phyloP scores from a whole-genome alignment of 2,329 filamentous ascomycete species.

The Colletotrichum euphorbiae region DNA sequence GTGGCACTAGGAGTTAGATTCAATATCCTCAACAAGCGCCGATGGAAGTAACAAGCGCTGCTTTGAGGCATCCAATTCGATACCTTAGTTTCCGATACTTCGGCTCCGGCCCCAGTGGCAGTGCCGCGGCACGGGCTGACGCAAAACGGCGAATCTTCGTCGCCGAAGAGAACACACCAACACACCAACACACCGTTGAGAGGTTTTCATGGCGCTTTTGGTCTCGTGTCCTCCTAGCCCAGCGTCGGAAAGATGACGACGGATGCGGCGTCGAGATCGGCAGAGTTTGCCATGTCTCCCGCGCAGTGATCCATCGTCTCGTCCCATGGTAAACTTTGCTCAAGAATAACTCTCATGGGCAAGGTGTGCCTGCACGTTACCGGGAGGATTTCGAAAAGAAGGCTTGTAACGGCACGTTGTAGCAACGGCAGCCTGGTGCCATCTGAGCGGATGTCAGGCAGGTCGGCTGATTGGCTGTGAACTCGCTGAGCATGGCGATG shows the following conservation, averaged over 20 bases:
- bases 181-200: neutral
- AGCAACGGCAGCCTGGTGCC: neutral
- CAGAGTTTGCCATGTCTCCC: constrained; percentile 29
- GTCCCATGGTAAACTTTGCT: constrained; percentile 25
- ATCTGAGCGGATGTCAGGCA: neutral
- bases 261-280: constrained; percentile 8
- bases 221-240: neutral
- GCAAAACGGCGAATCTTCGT: neutral
- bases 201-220: neutral
- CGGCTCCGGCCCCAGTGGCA: neutral
- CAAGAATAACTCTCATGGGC: constrained; percentile 7
- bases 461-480: neutral
- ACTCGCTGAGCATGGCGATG: constrained; percentile 12
- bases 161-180: neutral
- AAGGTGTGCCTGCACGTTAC: neutral
- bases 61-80: neutral
- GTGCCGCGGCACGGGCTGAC: neutral
- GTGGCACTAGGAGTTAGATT: no score
- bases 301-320: constrained; percentile 34
- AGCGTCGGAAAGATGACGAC: neutral
- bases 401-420: constrained; percentile 12
- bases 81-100: constrained; percentile 17
- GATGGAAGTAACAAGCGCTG: neutral
- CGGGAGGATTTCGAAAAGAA: constrained; percentile 5
- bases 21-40: no score